Evolutionary conservation across 129 eudicot genomes (phyloP), one percentile per base, ranked within the genome.

Genomic region (Tagetes patula): DNA sequence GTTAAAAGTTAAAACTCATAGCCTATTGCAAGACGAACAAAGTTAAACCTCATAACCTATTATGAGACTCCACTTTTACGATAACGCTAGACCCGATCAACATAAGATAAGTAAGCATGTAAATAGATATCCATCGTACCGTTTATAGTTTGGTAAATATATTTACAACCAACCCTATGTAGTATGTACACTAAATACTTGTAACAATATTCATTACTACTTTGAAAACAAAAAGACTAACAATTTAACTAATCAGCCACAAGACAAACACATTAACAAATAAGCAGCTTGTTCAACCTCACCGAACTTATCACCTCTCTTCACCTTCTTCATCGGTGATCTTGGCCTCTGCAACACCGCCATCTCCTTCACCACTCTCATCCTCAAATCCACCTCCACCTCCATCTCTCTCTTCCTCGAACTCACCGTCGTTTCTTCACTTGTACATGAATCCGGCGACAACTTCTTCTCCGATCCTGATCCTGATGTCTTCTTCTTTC

Each of bases 211-310:
- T 6, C 31, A 47, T 30, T 5, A n/a, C n/a, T n/a, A n/a, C n/a
- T n/a, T n/a, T n/a, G n/a, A n/a, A 46, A 14, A 55, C 1, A 11
- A 68, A 5, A 42, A 8, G 14, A 49, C 0, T 47, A 67, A 37
- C 12, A n/a, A 42, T 13, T 34, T 20, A 34, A 76, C 13, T 67
- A 79, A 56, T 53, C 83, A 78, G 3, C 83, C 89, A 82, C 88
- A 86, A 48, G 92, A 86, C 48, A 89, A 59, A 72, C 88, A 79
- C 89, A 89, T 82, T 30, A 89, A 71, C 48, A 89, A 81, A 61
- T 82, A 61, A 61, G 96, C 96, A 80, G 96, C 96, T 79, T 78
- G 68, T 54, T 89, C 96, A 33, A 86, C 96, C 53, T 89, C 91
- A 33, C 88, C 92, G 70, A 80, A 70, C 10, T 80, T 84, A 43